Evolutionary conservation across 768 basidiomycete species (phyloP).

Genomic region (Boletus fagicola): DNA sequence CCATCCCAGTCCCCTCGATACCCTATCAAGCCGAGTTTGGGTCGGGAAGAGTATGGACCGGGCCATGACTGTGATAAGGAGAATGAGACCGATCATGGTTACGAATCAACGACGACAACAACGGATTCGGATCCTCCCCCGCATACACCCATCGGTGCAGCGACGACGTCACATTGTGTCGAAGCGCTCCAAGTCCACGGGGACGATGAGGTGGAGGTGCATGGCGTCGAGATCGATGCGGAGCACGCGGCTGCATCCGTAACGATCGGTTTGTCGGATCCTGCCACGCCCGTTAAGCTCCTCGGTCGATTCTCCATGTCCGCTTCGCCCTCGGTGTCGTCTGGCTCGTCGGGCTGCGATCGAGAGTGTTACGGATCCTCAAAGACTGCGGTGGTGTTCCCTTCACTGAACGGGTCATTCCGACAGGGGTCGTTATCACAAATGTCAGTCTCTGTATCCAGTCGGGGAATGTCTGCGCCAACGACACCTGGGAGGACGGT

Average conservation of each 20-base stretch:
- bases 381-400: slow-evolving; percentile 19
- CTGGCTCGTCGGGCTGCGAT: neutral
- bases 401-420: slow-evolving; percentile 27
- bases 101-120: slow-evolving; percentile 28
- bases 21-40: slow-evolving; percentile 1
- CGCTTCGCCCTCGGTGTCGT: neutral
- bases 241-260: neutral
- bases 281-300: slow-evolving; percentile 18
- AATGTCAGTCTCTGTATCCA: neutral
- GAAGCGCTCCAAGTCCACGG: slow-evolving; percentile 10
- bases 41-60: slow-evolving; percentile 1
- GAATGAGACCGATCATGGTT: slow-evolving; percentile 24
- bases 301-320: slow-evolving; percentile 12
- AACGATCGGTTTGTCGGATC: slow-evolving; percentile 11
- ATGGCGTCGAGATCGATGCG: slow-evolving; percentile 7
- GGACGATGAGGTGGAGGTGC: slow-evolving; percentile 13
- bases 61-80: slow-evolving; percentile 22
- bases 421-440: slow-evolving; percentile 10
- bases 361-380: slow-evolving; percentile 10
- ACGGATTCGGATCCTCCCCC: slow-evolving; percentile 29
- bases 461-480: slow-evolving; percentile 7
- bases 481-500: slow-evolving; percentile 10
- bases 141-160: slow-evolving; percentile 23
- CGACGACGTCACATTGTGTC: slow-evolving; percentile 3
- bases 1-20: slow-evolving; percentile 2